A percentile compares a stretch with the other conserved stretches of the same genome.
phyloP scores from a whole-genome alignment of 164 flowering plant genomes.

The Macadamia integrifolia region DNA sequence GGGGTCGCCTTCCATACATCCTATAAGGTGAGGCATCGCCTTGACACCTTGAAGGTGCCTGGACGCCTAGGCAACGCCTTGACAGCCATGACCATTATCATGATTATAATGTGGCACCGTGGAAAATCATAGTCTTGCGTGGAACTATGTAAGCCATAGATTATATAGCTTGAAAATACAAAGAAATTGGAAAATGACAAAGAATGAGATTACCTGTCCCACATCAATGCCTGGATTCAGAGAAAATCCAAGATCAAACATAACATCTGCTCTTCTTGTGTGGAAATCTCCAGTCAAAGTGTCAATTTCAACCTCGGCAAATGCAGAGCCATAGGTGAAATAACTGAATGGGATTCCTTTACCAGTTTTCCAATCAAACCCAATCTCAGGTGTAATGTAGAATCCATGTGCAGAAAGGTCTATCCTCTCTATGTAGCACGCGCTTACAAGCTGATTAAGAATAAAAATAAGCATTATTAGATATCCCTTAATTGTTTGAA shows the following conservation, averaged over 20 bases:
- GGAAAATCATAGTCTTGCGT: background rate
- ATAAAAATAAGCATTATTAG: background rate
- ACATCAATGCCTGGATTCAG: constrained; percentile 95
- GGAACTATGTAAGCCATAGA: background rate
- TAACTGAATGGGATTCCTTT: constrained; percentile 79
- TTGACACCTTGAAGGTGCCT: too few relatives aligned
- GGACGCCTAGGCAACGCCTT: too few relatives aligned
- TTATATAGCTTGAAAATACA: background rate
- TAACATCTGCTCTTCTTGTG: constrained; percentile 64
- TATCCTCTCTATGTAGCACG: constrained; percentile 72
- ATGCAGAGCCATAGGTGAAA: constrained; percentile 95
- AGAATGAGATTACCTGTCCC: constrained; percentile 64
- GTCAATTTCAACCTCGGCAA: constrained; percentile 95
- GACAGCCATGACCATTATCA: too few relatives aligned
- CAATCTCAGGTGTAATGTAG: constrained; percentile 75
- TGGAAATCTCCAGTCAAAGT: constrained; percentile 95
- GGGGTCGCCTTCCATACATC: too few relatives aligned
- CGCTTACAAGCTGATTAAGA: constrained; percentile 48
- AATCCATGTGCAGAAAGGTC: constrained; percentile 98
- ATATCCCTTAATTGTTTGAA: too few relatives aligned
- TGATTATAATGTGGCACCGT: too few relatives aligned
- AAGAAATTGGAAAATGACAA: constrained; percentile 1
- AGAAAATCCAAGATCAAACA: constrained; percentile 90
- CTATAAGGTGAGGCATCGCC: too few relatives aligned
- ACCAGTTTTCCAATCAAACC: constrained; percentile 82